Conservation (phyloP, 768 basidiomycete genomes). For the Chalciporus pseudorubinellus region DNA sequence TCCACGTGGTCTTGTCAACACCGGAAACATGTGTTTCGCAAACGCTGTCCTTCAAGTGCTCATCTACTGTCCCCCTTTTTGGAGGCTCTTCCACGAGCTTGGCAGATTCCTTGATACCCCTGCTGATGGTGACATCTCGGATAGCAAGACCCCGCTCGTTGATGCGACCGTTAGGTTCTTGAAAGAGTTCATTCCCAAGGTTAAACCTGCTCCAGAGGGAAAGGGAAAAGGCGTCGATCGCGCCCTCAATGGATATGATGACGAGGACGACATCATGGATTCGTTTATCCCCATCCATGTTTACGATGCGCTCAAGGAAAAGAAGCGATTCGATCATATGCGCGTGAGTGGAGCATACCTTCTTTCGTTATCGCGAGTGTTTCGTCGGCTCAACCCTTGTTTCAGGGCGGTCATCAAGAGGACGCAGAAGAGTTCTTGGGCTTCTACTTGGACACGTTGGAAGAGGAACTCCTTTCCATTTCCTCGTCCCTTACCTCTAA, state of each 20-base stretch:
- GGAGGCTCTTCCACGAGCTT: conserved; percentile 70
- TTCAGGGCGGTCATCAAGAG: conserved; percentile 87
- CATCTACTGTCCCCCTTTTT: conserved; percentile 87
- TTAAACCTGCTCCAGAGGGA: conserved; percentile 20
- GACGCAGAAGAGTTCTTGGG: conserved; percentile 99
- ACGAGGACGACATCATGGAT: conserved; percentile 50
- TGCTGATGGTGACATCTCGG: conserved; percentile 22
- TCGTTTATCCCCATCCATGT: conserved; percentile 84
- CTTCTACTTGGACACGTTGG: conserved; percentile 91
- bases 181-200: conserved; percentile 59
- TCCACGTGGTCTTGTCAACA: conserved; percentile 86
- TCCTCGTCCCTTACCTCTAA: conserved; percentile 49
- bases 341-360: conserved; percentile 51
- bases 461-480: conserved; percentile 84
- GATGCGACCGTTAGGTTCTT: conserved; percentile 73
- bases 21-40: conserved; percentile 97
- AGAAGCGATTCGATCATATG: conserved; percentile 93
- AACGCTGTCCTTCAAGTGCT: conserved; percentile 92
- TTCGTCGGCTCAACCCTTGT: background rate
- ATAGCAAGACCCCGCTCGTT: conserved; percentile 52
- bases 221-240: conserved; percentile 44
- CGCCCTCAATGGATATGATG: conserved; percentile 15
- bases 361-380: background rate
- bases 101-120: conserved; percentile 46
- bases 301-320: conserved; percentile 91